Evolutionary conservation across 1,284 basidiomycete species (phyloP), one percentile per base, ranked within the genome.

Genomic region (Ganoderma lucidum): DNA sequence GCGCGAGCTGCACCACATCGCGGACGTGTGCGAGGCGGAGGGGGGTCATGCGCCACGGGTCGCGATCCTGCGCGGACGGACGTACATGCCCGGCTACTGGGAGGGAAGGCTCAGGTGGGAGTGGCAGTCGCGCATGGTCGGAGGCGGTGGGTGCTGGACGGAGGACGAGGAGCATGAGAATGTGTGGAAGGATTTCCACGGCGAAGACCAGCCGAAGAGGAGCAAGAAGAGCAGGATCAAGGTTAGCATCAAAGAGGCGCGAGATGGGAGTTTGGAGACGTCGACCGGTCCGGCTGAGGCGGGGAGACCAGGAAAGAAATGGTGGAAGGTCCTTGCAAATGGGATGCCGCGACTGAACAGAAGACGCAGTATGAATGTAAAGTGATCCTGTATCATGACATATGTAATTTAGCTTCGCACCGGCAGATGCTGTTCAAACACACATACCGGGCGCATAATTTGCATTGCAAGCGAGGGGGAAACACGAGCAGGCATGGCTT

Each of bases 91-190:
- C 4, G 64, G 66, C 17, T 67, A 73, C 48, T 73, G 72, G 72
- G 65, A 62, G 44, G 28, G 53, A 61, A 65, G 70, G 37, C 62
- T 73, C 59, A 30, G 9, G 56, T 65, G 68, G 53, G 72, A 73
- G 28, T 73, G 72, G 72, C 60, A 63, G 28, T 61, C 65, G 23
- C 70, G 72, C 15, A 70, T 71, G 70, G 12, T 35, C 3, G 72
- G 69, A 1, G 70, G 66, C 9, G 65, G 61, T 1, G 72, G 69
- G 3, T 71, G 72, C 53, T 73, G 72, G 72, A 63, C 60, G 48
- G 72, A 70, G 51, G 42, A 69, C 59, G 72, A 69, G 59, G 58
- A 45, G n/a, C 63, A 67, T 62, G 69, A 67, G 58, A 65, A 71
- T 15, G 71, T 62, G 10, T 69, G 68, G 68, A 65, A 65, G 61